Evolutionary conservation across 2,329 filamentous ascomycete species (phyloP), one percentile per base, ranked within the genome.

Genomic region (Aurifilum marmelostoma): DNA sequence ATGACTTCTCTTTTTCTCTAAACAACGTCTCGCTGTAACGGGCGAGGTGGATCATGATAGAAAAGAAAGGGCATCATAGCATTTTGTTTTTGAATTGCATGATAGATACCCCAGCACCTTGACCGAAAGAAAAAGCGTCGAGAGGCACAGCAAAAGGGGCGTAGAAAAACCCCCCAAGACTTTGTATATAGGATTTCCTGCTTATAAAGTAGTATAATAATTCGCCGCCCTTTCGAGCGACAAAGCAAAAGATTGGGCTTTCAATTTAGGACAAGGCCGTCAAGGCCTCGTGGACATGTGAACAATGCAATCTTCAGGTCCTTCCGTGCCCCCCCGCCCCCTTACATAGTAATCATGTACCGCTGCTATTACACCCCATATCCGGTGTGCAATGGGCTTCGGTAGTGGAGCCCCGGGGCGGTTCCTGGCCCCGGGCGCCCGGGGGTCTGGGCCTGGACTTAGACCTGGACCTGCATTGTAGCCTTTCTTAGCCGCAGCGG

Each of bases 101-200:
- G 69, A 69, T 71, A 71, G 69, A 71, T 71, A 71, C 67, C 68
- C 69, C 67, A 32, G 34, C 29, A 4, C 69, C 54, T 52, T 64
- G 61, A 58, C 56, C 41, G 52, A n/a, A 47, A 50, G 24, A 58
- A 70, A 24, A 34, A 43, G 66, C 58, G 43, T 66, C 58, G 66
- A 43, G 47, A 34, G 39, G 39, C n/a, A 37, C 61, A 43, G 29
- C 56, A 59, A 29, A 29, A 39, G 60, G 58, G 37, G 50, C 21
- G 39, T 56, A 43, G 58, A 47, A 37, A 50, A 39, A 34, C 34
- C 34, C 52, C 41, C 41, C 39, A 47, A 18, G 61, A 41, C 29
- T 69, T 24, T 41, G 61, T 67, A 69, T 32, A 68, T 77, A 27
- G 67, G 67, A 64, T 59, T 47, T 47, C 11, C n/a, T 7, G 21